Evolutionary conservation across 257 asterid genomes (phyloP).

Genomic region (Linaria vulgaris): DNA sequence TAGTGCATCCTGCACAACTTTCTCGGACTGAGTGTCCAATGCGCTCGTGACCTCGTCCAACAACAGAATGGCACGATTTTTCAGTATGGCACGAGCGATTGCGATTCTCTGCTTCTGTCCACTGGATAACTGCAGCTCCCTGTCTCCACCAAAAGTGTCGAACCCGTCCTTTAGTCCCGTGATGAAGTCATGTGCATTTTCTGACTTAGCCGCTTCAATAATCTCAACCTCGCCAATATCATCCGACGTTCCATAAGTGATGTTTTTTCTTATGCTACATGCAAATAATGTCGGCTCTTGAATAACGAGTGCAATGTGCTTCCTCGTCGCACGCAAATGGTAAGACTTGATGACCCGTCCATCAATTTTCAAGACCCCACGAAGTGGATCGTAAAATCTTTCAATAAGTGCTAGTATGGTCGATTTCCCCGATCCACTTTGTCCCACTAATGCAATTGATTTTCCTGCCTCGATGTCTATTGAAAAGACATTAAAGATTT

Average conservation of each 20-base stretch:
- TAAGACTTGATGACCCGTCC: slow-evolving; percentile 65
- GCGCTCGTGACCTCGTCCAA: slow-evolving; percentile 93
- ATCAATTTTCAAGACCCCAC: slow-evolving; percentile 63
- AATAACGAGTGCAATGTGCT: slow-evolving; percentile 75
- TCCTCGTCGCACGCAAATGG: slow-evolving; percentile 56
- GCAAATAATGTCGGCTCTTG: slow-evolving; percentile 83
- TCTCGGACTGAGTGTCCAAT: slow-evolving; percentile 76
- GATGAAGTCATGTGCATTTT: slow-evolving; percentile 83
- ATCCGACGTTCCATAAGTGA: slow-evolving; percentile 57
- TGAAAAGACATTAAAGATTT: slow-evolving; percentile 67
- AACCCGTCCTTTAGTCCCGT: slow-evolving; percentile 65
- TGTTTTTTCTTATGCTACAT: slow-evolving; percentile 65
- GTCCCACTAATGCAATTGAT: slow-evolving; percentile 85
- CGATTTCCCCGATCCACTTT: slow-evolving; percentile 91
- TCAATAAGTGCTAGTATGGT: slow-evolving; percentile 69
- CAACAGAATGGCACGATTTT: slow-evolving; percentile 60
- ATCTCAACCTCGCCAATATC: slow-evolving; percentile 52
- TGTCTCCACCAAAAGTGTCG: slow-evolving; percentile 76
- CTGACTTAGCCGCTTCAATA: slow-evolving; percentile 71
- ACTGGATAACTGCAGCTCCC: slow-evolving; percentile 80
- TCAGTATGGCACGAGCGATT: slow-evolving; percentile 72
- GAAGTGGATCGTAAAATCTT: slow-evolving; percentile 70
- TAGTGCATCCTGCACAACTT: slow-evolving; percentile 79
- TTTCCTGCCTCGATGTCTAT: slow-evolving; percentile 63
- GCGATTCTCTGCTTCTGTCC: slow-evolving; percentile 93